Conservation (phyloP, 2,329 filamentous ascomycete species). For the Venturia carpophila region DNA sequence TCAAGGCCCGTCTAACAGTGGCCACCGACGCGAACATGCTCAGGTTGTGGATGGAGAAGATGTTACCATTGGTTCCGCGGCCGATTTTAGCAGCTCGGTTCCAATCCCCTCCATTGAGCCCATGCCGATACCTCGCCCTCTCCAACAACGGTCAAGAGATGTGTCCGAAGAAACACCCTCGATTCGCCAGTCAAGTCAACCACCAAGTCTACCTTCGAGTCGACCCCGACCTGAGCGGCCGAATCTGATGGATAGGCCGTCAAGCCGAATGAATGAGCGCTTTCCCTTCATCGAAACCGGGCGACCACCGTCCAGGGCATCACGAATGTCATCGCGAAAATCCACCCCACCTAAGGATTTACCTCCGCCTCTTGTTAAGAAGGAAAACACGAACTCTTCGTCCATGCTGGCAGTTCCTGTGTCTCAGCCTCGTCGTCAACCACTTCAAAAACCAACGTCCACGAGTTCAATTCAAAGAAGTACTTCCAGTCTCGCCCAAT, state of each 20-base stretch:
- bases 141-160: neutral
- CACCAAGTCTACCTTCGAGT: constrained; percentile 19
- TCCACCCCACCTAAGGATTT: neutral
- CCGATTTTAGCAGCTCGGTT: neutral
- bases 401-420: constrained; percentile 1
- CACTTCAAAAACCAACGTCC: constrained; percentile 20
- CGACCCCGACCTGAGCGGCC: constrained; percentile 22
- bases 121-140: constrained; percentile 2
- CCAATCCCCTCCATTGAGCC: neutral
- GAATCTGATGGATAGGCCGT: constrained; percentile 21
- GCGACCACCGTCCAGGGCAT: constrained; percentile 20
- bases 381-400: neutral
- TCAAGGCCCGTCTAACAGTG: constrained; percentile 9
- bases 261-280: constrained; percentile 38
- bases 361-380: constrained; percentile 7
- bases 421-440: constrained; percentile 2
- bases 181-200: constrained; percentile 16
- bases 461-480: constrained; percentile 20
- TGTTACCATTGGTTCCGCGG: neutral
- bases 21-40: constrained; percentile 24
- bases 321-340: neutral
- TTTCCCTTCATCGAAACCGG: constrained; percentile 35
- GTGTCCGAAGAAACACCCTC: constrained; percentile 14
- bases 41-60: constrained; percentile 26
- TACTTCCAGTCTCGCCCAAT: constrained; percentile 23